Evolutionary conservation across 2,329 filamentous ascomycete genomes (phyloP).

Genomic region (Cryphonectria naterciae): DNA sequence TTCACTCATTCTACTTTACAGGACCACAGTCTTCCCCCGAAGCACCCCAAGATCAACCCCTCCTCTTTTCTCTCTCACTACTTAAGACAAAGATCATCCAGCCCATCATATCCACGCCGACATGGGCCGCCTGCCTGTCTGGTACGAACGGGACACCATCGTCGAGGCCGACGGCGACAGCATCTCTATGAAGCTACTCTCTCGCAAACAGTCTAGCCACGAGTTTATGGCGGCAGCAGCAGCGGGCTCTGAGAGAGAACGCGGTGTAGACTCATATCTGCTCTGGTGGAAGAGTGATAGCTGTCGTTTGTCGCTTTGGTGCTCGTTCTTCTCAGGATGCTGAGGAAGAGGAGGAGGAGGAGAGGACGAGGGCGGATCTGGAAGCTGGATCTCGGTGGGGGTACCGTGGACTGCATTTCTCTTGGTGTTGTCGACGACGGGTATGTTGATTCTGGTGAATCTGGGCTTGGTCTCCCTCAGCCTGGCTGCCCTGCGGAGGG

Average conservation of each 20-base stretch:
- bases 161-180: background rate
- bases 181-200: slow-evolving; percentile 4
- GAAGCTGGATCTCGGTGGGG: background rate
- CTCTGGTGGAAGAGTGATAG: background rate
- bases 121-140: slow-evolving; percentile 8
- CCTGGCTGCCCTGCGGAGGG: background rate
- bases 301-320: background rate
- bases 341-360: background rate
- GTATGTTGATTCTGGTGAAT: background rate
- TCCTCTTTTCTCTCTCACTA: too few species aligned
- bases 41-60: too few species aligned
- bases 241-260: slow-evolving; percentile 14
- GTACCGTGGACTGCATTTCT: background rate
- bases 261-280: background rate
- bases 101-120: slow-evolving; percentile 15
- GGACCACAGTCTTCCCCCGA: background rate
- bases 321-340: background rate
- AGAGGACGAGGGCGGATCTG: background rate
- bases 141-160: background rate
- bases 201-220: background rate
- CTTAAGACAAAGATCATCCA: background rate
- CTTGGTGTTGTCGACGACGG: background rate
- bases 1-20: too few species aligned
- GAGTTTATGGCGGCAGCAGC: background rate
- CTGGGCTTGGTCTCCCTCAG: slow-evolving; percentile 1